Conservation (phyloP, 306 rosid species). For the Pachyrhizus erosus region DNA sequence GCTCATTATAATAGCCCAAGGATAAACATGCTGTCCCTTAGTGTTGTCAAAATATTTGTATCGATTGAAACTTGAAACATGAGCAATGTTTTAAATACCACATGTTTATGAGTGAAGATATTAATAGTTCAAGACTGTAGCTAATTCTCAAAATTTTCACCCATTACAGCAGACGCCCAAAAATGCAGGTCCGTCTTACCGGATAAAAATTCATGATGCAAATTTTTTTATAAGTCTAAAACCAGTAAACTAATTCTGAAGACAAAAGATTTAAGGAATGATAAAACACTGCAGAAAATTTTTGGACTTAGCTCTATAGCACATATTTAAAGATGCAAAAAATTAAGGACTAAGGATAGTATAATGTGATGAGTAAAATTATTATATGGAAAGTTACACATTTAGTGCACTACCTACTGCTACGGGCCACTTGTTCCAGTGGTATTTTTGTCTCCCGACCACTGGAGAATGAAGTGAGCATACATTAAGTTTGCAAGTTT, state of each 20-base stretch:
- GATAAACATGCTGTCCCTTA: background rate
- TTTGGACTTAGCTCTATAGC: background rate
- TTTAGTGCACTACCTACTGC: slow-evolving; percentile 15
- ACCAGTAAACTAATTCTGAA: background rate
- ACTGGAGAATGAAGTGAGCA: background rate
- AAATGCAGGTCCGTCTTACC: background rate
- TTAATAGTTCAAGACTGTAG: background rate
- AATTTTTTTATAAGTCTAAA: background rate
- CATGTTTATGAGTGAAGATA: background rate
- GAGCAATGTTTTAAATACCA: background rate
- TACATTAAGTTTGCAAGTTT: background rate
- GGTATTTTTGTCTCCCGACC: background rate
- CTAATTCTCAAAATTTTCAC: background rate
- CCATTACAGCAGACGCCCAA: background rate
- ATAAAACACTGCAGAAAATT: no score
- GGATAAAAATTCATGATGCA: background rate
- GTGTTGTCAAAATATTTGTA: background rate
- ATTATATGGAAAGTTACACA: background rate
- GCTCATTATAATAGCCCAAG: slow-evolving; percentile 11
- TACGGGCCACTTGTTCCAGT: background rate
- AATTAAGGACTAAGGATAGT: background rate
- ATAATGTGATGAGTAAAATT: background rate
- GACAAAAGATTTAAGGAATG: background rate
- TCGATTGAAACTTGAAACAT: no score
- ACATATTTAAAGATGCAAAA: background rate